A percentile compares a stretch with the other conserved stretches of the same genome.
Evolutionary conservation across 768 basidiomycete species (phyloP).

Genomic region (Serendipita sp.): DNA sequence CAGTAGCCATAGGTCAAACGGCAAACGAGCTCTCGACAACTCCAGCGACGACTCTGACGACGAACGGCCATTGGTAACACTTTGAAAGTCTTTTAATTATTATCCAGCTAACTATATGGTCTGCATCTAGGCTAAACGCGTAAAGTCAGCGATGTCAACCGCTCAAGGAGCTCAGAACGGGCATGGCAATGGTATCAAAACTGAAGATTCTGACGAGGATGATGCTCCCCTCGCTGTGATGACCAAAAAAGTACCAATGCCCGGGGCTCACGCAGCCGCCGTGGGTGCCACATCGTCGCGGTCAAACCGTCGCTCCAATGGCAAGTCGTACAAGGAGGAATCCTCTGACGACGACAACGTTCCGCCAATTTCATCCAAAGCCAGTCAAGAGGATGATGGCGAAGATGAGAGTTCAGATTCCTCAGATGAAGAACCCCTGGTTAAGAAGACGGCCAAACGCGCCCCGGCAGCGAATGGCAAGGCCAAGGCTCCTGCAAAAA

Average conservation of each 20-base stretch:
- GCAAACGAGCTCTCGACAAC: slow-evolving; percentile 4
- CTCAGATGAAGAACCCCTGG: slow-evolving; percentile 25
- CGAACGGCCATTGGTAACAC: slow-evolving; percentile 6
- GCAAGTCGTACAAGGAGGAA: slow-evolving; percentile 18
- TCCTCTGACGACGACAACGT: slow-evolving; percentile 14
- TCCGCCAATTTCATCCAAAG: slow-evolving; percentile 15
- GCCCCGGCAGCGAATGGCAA: slow-evolving; percentile 15
- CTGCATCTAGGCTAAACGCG: slow-evolving; percentile 4
- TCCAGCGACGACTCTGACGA: slow-evolving; percentile 6
- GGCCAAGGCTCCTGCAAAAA: slow-evolving; percentile 26
- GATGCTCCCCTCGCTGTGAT: slow-evolving; percentile 6
- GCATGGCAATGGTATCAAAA: not conserved
- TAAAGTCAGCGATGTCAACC: slow-evolving; percentile 2
- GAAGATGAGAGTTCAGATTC: slow-evolving; percentile 24
- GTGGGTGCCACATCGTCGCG: slow-evolving; percentile 19
- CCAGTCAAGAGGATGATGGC: slow-evolving; percentile 20
- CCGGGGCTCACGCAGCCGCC: slow-evolving; percentile 21
- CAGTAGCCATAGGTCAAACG: slow-evolving; percentile 4
- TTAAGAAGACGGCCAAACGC: slow-evolving; percentile 27
- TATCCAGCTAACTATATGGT: not conserved
- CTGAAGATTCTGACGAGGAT: slow-evolving; percentile 2
- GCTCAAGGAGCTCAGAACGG: not conserved
- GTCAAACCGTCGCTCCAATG: slow-evolving; percentile 23
- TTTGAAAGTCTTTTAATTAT: not conserved
- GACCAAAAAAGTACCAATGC: slow-evolving; percentile 20